These are phyloP conservation scores for Yueomyces sp. DNA, from an alignment of 1,139 yeast genomes.

Conservation along the genomic window DNA sequence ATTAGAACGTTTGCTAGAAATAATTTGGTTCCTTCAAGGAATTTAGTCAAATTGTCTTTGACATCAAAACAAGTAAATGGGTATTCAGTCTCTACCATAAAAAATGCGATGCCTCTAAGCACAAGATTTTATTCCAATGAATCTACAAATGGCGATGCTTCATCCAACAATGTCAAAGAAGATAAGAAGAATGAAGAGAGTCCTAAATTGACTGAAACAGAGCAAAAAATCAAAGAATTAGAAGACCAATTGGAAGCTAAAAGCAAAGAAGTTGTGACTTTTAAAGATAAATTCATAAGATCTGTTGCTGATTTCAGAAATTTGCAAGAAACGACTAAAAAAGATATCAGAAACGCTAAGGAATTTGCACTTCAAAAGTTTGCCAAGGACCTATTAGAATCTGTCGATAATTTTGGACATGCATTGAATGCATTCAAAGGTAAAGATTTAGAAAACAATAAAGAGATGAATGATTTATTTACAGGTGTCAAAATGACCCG, in stretches of 20 bases:
- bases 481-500: slow-evolving; percentile 92
- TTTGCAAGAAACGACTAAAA: slow-evolving; percentile 80
- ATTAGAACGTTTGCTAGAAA: background rate
- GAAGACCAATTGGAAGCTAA: slow-evolving; percentile 47
- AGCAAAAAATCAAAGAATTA: slow-evolving; percentile 29
- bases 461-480: slow-evolving; percentile 62
- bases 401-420: slow-evolving; percentile 82
- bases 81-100: background rate
- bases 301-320: slow-evolving; percentile 89
- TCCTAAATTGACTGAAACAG: slow-evolving; percentile 9
- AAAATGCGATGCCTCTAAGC: background rate
- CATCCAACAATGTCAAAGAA: slow-evolving; percentile 5
- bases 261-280: slow-evolving; percentile 69
- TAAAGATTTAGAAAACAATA: slow-evolving; percentile 44
- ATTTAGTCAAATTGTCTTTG: no score
- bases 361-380: slow-evolving; percentile 90
- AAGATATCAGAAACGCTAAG: slow-evolving; percentile 75
- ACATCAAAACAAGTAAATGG: background rate
- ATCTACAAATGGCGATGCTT: slow-evolving; percentile 8
- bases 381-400: slow-evolving; percentile 81
- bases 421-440: slow-evolving; percentile 64
- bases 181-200: slow-evolving; percentile 5
- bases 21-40: background rate
- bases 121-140: slow-evolving; percentile 17
- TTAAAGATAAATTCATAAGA: slow-evolving; percentile 74